phyloP scores from a whole-genome alignment of 768 basidiomycete genomes.

The Panaeolus cyanescens region DNA sequence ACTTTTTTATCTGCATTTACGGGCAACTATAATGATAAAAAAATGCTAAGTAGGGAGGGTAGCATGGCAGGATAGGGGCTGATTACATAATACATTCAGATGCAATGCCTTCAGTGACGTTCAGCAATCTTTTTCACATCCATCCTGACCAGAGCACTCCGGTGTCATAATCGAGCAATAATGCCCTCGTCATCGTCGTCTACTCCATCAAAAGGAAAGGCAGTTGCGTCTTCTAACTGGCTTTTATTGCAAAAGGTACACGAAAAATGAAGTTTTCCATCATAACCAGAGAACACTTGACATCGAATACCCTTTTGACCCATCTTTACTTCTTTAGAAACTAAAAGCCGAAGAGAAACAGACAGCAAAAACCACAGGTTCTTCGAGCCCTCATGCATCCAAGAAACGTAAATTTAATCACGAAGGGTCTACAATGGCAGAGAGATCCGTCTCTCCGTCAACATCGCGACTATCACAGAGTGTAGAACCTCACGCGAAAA shows the following conservation, averaged over 20 bases:
- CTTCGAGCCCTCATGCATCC: background rate
- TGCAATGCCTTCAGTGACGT: background rate
- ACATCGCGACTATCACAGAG: background rate
- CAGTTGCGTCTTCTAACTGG: slow-evolving; percentile 7
- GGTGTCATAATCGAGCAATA: background rate
- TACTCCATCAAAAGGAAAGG: background rate
- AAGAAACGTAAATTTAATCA: slow-evolving; percentile 2
- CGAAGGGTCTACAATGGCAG: background rate
- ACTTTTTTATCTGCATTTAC: too few species aligned
- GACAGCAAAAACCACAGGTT: background rate
- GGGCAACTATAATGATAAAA: background rate
- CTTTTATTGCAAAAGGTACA: slow-evolving; percentile 8
- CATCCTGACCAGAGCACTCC: background rate
- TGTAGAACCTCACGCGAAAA: background rate
- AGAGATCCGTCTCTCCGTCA: background rate
- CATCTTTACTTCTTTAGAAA: background rate
- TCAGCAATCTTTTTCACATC: background rate
- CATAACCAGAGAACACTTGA: too few species aligned
- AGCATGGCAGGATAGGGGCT: background rate
- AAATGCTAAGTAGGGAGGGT: background rate
- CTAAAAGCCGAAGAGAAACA: background rate
- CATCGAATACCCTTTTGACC: too few species aligned
- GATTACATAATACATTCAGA: background rate
- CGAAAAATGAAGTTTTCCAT: background rate
- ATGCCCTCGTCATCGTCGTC: background rate